Base-by-base conservation (phyloP, 176 grass and related monocot species). In the Oryza brachyantha region DNA sequence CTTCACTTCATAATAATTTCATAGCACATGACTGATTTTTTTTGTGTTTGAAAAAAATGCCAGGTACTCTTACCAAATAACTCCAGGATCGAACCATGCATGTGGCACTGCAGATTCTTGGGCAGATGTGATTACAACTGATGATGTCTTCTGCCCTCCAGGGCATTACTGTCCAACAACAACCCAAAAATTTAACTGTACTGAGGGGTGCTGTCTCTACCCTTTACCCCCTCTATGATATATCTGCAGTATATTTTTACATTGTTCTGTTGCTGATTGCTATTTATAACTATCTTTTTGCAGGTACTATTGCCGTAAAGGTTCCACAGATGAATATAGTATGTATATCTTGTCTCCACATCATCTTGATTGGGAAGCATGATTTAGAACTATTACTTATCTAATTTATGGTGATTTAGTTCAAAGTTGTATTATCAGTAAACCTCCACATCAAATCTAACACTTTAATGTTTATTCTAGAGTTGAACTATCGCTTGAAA, bases 61-160 rank as follows among this genome's bases (percentile, higher is more conserved):
- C 42, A 93, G 91, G 84, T 93, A 90, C 69, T 85, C 82, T 68
- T 93, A 93, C 83, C 91, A 90, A 81, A 42, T 86, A 88, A 74
- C 91, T 61, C 82, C 79, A 7, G 88, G 82, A 85, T 14, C 9
- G 2, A 82, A 84, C 28, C 37, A 40, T 77, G 21, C 22, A 68
- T 93, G 91, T 40, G 91, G 91, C 40, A 82, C 78, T 52, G 88
- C 91, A 68, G 82, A 90, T 81, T 85, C 76, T 45, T 93, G 88
- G 91, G 91, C 84, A 77, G 91, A 90, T 84, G 88, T 88, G 32
- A 67, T 84, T 66, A 72, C 58, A 64, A 88, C 88, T 45, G 45
- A 84, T 60, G 88, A 88, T 83, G 39, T 93, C 57, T 90, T 93
- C 60, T 93, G 91, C 65, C 88, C 91, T 80, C 82, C 85, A 68